phyloP scores from a whole-genome alignment of 192 early-diverging fungal genomes.

The Coemansia pectinata region DNA sequence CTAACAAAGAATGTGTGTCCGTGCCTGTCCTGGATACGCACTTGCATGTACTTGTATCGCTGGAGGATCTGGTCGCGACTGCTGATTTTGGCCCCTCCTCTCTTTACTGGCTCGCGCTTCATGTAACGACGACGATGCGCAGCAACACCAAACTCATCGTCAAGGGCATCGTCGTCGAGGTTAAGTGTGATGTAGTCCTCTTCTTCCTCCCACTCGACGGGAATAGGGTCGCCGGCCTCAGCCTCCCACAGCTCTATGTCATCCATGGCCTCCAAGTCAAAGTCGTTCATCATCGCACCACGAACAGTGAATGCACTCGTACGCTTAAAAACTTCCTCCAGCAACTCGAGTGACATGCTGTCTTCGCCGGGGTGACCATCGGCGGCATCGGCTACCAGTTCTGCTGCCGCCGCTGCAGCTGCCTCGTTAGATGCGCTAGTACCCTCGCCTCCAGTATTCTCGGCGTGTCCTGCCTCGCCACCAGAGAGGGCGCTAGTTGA shows the following conservation, averaged over 20 bases:
- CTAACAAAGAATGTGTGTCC: constrained; percentile 86
- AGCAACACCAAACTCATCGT: constrained; percentile 70
- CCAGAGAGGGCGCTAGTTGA: constrained; percentile 1
- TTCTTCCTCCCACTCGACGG: constrained; percentile 77
- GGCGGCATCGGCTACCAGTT: constrained; percentile 7
- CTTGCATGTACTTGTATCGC: constrained; percentile 85
- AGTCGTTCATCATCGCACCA: constrained; percentile 51
- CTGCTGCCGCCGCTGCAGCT: not conserved
- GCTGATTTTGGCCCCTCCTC: constrained; percentile 55
- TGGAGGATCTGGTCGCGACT: constrained; percentile 71
- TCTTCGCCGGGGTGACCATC: constrained; percentile 13
- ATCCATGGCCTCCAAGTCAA: constrained; percentile 53
- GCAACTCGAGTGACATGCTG: constrained; percentile 70
- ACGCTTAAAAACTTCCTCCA: constrained; percentile 88
- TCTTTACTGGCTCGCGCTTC: constrained; percentile 39
- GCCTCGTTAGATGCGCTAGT: not conserved
- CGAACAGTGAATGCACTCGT: constrained; percentile 81
- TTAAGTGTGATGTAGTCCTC: constrained; percentile 58
- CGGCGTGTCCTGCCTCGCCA: not conserved
- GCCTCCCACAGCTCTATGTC: constrained; percentile 77
- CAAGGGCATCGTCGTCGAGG: constrained; percentile 78
- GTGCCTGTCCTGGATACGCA: constrained; percentile 80
- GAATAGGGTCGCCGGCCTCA: constrained; percentile 71
- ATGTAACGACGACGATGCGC: constrained; percentile 47
- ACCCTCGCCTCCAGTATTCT: not conserved